Base-by-base conservation (phyloP, 2,329 filamentous ascomycete species). In the Aspergillus luchuensis region DNA sequence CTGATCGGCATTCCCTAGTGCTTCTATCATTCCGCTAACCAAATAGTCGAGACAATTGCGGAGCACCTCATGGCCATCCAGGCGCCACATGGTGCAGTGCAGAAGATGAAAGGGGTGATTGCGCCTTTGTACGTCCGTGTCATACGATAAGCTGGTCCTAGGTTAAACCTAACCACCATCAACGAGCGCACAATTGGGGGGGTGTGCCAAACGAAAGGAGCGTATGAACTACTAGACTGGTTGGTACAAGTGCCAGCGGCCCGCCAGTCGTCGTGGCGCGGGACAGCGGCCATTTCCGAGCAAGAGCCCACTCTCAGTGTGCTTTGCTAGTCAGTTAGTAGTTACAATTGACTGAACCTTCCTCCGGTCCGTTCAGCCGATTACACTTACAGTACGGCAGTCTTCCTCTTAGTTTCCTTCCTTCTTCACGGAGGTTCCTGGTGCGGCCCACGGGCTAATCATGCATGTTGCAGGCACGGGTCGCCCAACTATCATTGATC, bases 211-310 rank as follows among this genome's bases (percentile, higher is more conserved):
- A 50, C 10, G 25, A 28, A 30, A 28, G 3, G 33, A 36, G 33
- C 33, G 33, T 36, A 17, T 17, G 47, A 15, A 50, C 47, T 33
- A 17, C 8, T 10, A 23, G 21, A 43, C 17, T 21, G 19, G 19
- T 21, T 21, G 47, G 47, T n/a, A n/a, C 47, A 50, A 30, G 25
- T 50, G 45, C 47, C 47, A 50, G 15, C 47, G 47, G 47, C 47
- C 47, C 47, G 25, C 47, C 47, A 50, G 25, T 50, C 47, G 47
- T 50, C 47, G 28, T 33, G 47, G 47, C 47, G 47, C 47, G 47
- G 47, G 25, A 50, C 47, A 50, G 47, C 47, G 47, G 47, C 47
- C 47, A 17, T 50, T 50, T 50, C 47, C 47, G 47, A 33, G 25
- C 47, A 23, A 33, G 47, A 50, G 47, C 25, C 47, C 47, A 50